Evolutionary conservation across 1,284 basidiomycete species (phyloP), one percentile per base, ranked within the genome.

Genomic region (Apiotrichum veenhuisii): DNA sequence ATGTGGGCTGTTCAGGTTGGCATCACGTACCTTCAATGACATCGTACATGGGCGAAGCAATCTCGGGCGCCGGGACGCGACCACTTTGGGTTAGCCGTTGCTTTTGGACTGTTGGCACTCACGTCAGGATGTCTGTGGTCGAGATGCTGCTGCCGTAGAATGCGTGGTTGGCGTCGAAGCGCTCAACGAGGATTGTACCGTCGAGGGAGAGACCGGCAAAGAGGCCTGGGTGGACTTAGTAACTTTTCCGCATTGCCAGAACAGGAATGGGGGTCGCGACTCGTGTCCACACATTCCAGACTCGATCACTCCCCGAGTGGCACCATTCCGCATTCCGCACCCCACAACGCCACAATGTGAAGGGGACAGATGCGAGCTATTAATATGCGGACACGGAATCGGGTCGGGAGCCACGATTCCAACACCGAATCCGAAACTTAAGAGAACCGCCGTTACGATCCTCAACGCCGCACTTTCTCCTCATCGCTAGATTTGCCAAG

Each of bases 171-270:
- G 92, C 87, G 72, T 97, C 93, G 74, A 91, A 94, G 67, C 95
- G 85, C 77, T 98, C 95, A 58, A 99, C 89, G 55, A 98, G 83
- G 43, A 84, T 89, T 0, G 95, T 97, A 1, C 96, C 96, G 75
- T 98, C 96, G 47, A 99, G 81, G 3, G 91, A 94, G 47, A 98
- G 77, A 25, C 95, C 95, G 2, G 94, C 95, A 68, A 95, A 99
- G 43, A 99, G 82, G 62, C 94, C 93, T 91, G 36, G n/a, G 14
- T 17, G 26, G 2, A 33, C 8, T 11, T 36, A n/a, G 18, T 17
- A 41, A 22, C 20, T 3, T n/a, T 10, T 1, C n/a, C n/a, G 40
- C 11, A 20, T 10, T 22, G 3, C 2, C 38, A 9, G 38, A 40
- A 18, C 15, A 15, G 3, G 18, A 40, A 40, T n/a, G n/a, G n/a